Base-by-base conservation (phyloP, 441 rosid species). In the Erodium texanum region DNA sequence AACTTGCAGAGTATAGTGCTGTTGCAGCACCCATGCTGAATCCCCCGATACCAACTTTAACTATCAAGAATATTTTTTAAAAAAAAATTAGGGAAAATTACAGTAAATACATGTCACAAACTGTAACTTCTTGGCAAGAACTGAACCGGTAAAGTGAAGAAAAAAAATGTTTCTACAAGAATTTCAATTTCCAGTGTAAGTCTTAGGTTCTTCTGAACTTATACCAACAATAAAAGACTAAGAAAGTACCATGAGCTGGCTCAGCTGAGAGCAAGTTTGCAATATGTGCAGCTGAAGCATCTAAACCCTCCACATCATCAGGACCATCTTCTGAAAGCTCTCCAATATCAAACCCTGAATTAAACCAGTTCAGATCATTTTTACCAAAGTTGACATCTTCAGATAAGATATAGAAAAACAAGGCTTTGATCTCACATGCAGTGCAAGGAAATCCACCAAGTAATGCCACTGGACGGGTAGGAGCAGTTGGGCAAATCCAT, bases 401-500 rank as follows among this genome's bases (percentile, higher is more conserved):
- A 19, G 65, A 48, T 48, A 38, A 24, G 10, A 32, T 12, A 62
- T 41, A 32, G 62, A 12, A 41, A 41, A 54, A 19, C 62, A 45
- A 65, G 23, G 66, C 69, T 10, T 62, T 2, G 56, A 29, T 66
- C 94, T 81, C 81, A 91, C 99, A 94, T 68, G 97, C 96, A 70
- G 95, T 89, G 72, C 96, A 87, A 34, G 91, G 93, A 74, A 91
- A 91, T 76, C 99, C 97, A 70, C 97, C 93, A 69, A 94, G 84
- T 68, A 88, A 66, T 67, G 84, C 76, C 71, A 94, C 77, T 0
- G 97, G 96, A 56, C 72, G 95, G 69, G 91, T 85, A 67, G 99
- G 97, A 73, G 99, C 93, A 68, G 97, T 94, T 11, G 97, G 99
- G 78, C 96, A 94, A 68, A 94, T 88, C 99, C 99, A 94, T 76